Percentiles rank a stretch among this genome's conserved stretches.
These are phyloP conservation scores for Pisolithus marmoratus DNA, from an alignment of 768 basidiomycete genomes.

Conservation along the genomic window DNA sequence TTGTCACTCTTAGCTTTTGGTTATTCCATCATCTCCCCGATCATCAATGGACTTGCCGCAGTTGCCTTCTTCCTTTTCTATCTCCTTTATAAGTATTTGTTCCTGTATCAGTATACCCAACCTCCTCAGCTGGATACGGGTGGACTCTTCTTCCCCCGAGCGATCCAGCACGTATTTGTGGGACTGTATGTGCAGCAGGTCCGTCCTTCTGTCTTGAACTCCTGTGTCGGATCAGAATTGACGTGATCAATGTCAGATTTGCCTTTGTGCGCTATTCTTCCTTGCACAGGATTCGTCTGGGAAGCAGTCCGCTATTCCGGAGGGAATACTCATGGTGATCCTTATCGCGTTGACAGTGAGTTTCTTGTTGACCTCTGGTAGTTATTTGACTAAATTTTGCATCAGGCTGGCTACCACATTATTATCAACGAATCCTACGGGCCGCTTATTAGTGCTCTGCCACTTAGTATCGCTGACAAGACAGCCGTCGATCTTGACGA, in stretches of 20 bases:
- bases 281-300: constrained; percentile 53
- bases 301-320: constrained; percentile 53
- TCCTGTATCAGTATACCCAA: constrained; percentile 75
- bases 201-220: background rate
- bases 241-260: constrained; percentile 33
- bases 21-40: constrained; percentile 86
- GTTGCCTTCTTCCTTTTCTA: constrained; percentile 82
- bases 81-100: constrained; percentile 80
- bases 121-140: constrained; percentile 72
- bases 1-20: constrained; percentile 44
- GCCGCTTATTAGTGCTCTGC: constrained; percentile 70
- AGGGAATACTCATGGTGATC: constrained; percentile 82
- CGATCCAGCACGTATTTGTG: constrained; percentile 88
- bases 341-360: constrained; percentile 79
- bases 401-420: constrained; percentile 63
- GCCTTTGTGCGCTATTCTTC: constrained; percentile 88
- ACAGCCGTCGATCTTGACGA: constrained; percentile 37
- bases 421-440: constrained; percentile 75
- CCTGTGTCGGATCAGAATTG: background rate
- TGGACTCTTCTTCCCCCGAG: constrained; percentile 92
- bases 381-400: background rate
- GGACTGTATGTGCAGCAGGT: constrained; percentile 85
- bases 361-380: background rate
- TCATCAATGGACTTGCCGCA: constrained; percentile 88
- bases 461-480: constrained; percentile 72